Evolutionary conservation across 139 green algal genomes (phyloP), one percentile per base, ranked within the genome.

Genomic region (Chlorella sp.): DNA sequence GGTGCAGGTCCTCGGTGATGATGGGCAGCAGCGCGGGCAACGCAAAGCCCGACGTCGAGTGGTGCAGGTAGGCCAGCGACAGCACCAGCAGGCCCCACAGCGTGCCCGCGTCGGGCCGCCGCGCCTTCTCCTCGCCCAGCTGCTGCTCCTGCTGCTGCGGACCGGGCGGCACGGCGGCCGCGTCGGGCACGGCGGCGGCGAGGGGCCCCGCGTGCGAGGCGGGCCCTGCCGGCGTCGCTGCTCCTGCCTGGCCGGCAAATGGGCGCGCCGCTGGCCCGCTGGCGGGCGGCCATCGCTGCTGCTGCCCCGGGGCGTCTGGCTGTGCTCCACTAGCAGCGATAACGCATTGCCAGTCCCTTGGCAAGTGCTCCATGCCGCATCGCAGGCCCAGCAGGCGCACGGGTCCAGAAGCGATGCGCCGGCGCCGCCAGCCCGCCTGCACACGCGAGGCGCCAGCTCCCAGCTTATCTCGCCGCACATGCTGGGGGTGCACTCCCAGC

Each of bases 21-120:
- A 94, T 87, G 12, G 92, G 92, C 64, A 97, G 77, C 81, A 97
- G 83, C 0, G 90, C 88, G 35, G 92, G 92, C 59, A 97, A 73
- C 25, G 83, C 88, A 84, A 93, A 97, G 19, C 86, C 86, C 21
- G 76, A 87, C 25, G 88, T 92, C 21, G 89, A 90, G 71, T 95
- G 89, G 80, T 96, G 92, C n/a, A 97, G 76, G 63, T 96, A 96
- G 12, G 87, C 84, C 1, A 95, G 36, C 38, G 58, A 83, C 8
- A 96, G 77, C 19, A 97, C 77, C 31, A 88, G 51, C 65, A 97
- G 74, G 23, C 84, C 87, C 89, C 89, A 96, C 19, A 94, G 62
- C 29, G 88, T 91, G 36, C 74, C 83, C 15, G 87, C 61, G 46
- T 85, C 71, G 35, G 74, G 61, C n/a, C n/a, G n/a, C n/a, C n/a